Percentiles rank a stretch among this genome's conserved stretches.
Conservation (phyloP, 2,329 filamentous ascomycete species). For the Cercospora sojina region DNA sequence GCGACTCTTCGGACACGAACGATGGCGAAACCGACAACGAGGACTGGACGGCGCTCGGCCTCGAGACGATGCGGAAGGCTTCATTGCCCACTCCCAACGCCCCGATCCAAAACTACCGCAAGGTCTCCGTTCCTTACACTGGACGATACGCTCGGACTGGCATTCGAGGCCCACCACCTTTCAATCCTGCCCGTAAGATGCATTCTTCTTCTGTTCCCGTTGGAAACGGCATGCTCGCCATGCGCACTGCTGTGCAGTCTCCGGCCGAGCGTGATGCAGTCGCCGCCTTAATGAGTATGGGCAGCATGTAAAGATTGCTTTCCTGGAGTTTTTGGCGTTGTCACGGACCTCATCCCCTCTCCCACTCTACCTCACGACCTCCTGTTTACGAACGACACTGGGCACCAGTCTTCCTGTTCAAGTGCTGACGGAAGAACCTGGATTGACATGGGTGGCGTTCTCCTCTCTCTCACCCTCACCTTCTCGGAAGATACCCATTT, state of each 20-base stretch:
- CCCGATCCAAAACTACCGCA: constrained; percentile 33
- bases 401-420: constrained; percentile 39
- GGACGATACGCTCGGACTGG: constrained; percentile 31
- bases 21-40: constrained; percentile 86
- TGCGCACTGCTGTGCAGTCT: constrained; percentile 41
- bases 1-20: constrained; percentile 34
- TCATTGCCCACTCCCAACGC: constrained; percentile 41
- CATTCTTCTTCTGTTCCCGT: constrained; percentile 31
- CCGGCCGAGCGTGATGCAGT: constrained; percentile 78
- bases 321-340: constrained; percentile 21
- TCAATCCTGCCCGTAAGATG: constrained; percentile 5
- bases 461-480: constrained; percentile 19
- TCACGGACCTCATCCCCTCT: constrained; percentile 11
- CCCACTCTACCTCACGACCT: constrained; percentile 15
- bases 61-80: constrained; percentile 74
- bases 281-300: constrained; percentile 75
- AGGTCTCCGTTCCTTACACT: constrained; percentile 32
- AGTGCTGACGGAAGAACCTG: constrained; percentile 41
- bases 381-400: constrained; percentile 36
- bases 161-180: constrained; percentile 29
- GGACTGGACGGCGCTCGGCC: constrained; percentile 89
- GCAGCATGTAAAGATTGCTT: constrained; percentile 56
- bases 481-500: constrained; percentile 23
- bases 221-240: constrained; percentile 13
- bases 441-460: constrained; percentile 41